These are phyloP conservation scores for Jaltomata sinuosa DNA, from an alignment of 257 asterid genomes.

Conservation along the genomic window DNA sequence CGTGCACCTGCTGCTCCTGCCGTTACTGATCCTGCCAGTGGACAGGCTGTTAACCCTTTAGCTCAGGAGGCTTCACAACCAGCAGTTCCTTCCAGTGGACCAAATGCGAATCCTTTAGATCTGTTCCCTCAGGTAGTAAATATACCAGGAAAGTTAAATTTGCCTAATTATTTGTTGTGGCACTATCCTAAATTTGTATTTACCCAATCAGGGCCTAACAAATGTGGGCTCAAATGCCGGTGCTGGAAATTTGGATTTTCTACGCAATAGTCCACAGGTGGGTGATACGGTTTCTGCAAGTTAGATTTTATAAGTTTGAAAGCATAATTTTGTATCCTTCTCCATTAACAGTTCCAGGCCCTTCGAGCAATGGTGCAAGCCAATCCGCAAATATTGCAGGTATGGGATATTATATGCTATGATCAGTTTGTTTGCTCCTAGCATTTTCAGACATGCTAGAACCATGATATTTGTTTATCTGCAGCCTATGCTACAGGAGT, in stretches of 20 bases:
- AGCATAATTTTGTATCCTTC: neutral
- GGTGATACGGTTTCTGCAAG: neutral
- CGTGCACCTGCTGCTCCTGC: conserved; percentile 25
- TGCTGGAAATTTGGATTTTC: conserved; percentile 72
- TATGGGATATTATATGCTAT: conserved; percentile 4
- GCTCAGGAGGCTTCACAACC: conserved; percentile 52
- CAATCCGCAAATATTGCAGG: conserved; percentile 92
- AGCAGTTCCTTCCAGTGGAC: conserved; percentile 47
- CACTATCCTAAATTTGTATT: neutral
- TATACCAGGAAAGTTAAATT: neutral
- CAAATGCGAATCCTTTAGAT: conserved; percentile 81
- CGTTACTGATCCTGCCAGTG: conserved; percentile 16
- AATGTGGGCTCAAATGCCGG: conserved; percentile 57
- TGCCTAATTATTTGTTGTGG: neutral
- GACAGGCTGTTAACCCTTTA: conserved; percentile 39
- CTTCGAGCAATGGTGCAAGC: conserved; percentile 81
- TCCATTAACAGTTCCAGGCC: conserved; percentile 53
- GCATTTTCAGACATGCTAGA: neutral
- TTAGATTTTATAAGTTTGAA: neutral
- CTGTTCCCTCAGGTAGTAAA: conserved; percentile 73
- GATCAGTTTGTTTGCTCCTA: neutral
- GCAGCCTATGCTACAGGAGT: conserved; percentile 97
- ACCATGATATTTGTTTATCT: conserved; percentile 2
- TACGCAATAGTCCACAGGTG: conserved; percentile 85
- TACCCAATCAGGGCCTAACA: conserved; percentile 63